Conservation (phyloP, 495 filamentous ascomycete genomes). For the Penicillium macrosclerotiorum region DNA sequence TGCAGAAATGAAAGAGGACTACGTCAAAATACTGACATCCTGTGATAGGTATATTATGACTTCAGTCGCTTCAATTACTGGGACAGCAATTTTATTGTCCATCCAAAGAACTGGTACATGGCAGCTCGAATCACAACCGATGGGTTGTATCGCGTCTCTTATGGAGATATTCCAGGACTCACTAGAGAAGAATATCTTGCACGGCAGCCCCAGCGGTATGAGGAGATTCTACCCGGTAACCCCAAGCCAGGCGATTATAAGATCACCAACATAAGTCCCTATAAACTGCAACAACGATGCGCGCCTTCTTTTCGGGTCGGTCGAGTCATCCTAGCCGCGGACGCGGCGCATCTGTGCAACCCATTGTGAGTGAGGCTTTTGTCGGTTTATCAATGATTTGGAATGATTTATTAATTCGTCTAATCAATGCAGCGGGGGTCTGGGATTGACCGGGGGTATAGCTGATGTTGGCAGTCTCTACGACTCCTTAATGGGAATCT, state of each 20-base stretch:
- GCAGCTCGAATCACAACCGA: constrained; percentile 56
- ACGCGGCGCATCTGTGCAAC: constrained; percentile 51
- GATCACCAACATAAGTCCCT: constrained; percentile 54
- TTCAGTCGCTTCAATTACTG: constrained; percentile 53
- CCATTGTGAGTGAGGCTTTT: constrained; percentile 48
- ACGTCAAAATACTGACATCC: no score
- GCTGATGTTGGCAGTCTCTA: constrained; percentile 58
- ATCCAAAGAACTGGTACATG: constrained; percentile 62
- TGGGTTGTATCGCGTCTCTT: constrained; percentile 59
- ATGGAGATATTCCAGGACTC: constrained; percentile 52
- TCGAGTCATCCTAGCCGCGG: constrained; percentile 55
- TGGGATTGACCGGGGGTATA: constrained; percentile 61
- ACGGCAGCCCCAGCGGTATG: constrained; percentile 52
- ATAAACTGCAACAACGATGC: constrained; percentile 61
- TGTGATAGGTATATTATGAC: constrained; percentile 56
- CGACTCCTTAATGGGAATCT: constrained; percentile 56
- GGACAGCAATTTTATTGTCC: constrained; percentile 59
- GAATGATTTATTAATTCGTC: no score
- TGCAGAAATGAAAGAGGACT: no score
- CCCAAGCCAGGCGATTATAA: constrained; percentile 57
- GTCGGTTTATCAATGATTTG: no score
- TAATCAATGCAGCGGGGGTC: constrained; percentile 47
- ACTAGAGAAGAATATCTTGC: constrained; percentile 51
- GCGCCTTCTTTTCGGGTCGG: constrained; percentile 55
- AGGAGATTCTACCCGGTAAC: constrained; percentile 56